A percentile compares a stretch with the other conserved stretches of the same genome.
phyloP scores from a whole-genome alignment of 2,329 filamentous ascomycete species.

The Colletotrichum sp. region DNA sequence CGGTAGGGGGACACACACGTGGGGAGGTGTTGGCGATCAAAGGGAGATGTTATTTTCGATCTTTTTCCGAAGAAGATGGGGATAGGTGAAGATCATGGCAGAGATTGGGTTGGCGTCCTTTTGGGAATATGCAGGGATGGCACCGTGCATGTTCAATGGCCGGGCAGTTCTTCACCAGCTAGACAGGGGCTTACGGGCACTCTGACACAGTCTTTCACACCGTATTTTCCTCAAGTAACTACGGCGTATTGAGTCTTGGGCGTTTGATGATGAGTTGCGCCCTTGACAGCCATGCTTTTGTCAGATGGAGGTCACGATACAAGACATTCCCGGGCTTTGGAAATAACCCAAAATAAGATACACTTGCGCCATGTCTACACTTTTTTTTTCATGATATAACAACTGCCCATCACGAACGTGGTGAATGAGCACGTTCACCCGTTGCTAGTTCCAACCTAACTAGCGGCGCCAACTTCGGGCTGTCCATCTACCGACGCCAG shows the following conservation, averaged over 20 bases:
- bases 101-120: neutral
- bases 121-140: neutral
- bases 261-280: rapidly evolving
- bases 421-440: neutral
- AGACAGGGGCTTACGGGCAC: neutral
- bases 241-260: rapidly evolving
- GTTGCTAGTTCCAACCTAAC: neutral
- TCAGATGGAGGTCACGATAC: neutral
- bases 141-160: neutral
- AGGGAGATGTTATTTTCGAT: neutral
- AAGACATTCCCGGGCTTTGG: rapidly evolving
- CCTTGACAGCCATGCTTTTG: rapidly evolving
- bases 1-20: neutral
- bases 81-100: neutral
- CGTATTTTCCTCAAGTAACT: neutral
- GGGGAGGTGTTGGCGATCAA: neutral
- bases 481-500: neutral
- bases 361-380: rapidly evolving
- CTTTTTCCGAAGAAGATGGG: neutral
- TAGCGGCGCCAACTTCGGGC: neutral
- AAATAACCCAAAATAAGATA: neutral
- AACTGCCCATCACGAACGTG: neutral
- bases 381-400: rapidly evolving
- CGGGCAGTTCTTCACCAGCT: neutral
- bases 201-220: neutral